Evolutionary conservation across 345 rosid genomes (phyloP).

Genomic region (Pugionium dolabratum): DNA sequence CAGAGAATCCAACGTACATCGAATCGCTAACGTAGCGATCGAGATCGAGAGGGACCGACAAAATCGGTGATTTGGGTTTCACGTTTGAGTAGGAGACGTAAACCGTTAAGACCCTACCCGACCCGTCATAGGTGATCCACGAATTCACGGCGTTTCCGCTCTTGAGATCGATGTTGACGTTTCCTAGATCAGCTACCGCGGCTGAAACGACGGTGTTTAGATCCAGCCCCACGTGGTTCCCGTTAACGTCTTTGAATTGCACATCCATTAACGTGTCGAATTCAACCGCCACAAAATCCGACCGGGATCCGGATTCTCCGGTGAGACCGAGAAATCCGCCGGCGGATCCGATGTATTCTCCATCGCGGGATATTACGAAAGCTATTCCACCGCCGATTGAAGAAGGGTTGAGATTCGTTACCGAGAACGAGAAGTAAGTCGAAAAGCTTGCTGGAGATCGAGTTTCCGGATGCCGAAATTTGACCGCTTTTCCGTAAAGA

Average conservation of each 20-base stretch:
- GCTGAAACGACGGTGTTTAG: slow-evolving; percentile 76
- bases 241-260: slow-evolving; percentile 77
- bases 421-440: slow-evolving; percentile 84
- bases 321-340: slow-evolving; percentile 80
- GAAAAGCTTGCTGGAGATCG: slow-evolving; percentile 64
- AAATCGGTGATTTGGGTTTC: slow-evolving; percentile 71
- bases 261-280: slow-evolving; percentile 95
- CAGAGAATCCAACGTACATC: slow-evolving; percentile 97
- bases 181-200: slow-evolving; percentile 63
- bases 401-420: slow-evolving; percentile 73
- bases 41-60: slow-evolving; percentile 64
- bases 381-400: slow-evolving; percentile 97
- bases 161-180: slow-evolving; percentile 75
- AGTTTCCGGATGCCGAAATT: slow-evolving; percentile 62
- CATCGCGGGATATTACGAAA: slow-evolving; percentile 72
- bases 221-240: slow-evolving; percentile 96
- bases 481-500: slow-evolving; percentile 72
- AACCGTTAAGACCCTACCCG: slow-evolving; percentile 46
- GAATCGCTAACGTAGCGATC: slow-evolving; percentile 76
- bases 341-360: slow-evolving; percentile 63
- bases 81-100: slow-evolving; percentile 82
- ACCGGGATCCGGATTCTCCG: slow-evolving; percentile 41
- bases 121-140: slow-evolving; percentile 83
- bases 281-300: slow-evolving; percentile 84
- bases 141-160: slow-evolving; percentile 84